phyloP scores from a whole-genome alignment of 805 yeast genomes.

The Teunomyces cretensis region DNA sequence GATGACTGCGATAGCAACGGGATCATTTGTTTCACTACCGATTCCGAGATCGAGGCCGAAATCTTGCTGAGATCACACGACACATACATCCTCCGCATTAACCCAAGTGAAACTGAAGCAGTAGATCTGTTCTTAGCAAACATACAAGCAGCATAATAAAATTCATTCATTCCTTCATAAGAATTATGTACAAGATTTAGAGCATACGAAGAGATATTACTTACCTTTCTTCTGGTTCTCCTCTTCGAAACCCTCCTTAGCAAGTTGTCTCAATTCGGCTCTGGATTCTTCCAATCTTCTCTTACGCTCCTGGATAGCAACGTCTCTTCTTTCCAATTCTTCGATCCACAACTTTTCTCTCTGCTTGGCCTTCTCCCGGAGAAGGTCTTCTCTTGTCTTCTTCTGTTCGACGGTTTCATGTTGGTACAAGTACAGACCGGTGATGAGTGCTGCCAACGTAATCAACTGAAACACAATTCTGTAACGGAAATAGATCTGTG shows the following conservation, averaged over 20 bases:
- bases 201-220: background rate
- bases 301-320: conserved; percentile 64
- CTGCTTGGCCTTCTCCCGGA: conserved; percentile 75
- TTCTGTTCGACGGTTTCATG: conserved; percentile 43
- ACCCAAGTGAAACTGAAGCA: background rate
- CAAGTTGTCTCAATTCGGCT: conserved; percentile 35
- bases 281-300: conserved; percentile 65
- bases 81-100: background rate
- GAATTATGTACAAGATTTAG: background rate
- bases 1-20: background rate
- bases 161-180: background rate
- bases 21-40: background rate
- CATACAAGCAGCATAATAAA: background rate
- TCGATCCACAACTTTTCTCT: conserved; percentile 89
- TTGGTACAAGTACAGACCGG: conserved; percentile 74
- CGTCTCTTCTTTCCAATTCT: conserved; percentile 85
- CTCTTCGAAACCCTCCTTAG: conserved; percentile 35
- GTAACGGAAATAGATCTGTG: conserved; percentile 86
- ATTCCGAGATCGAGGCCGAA: background rate
- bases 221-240: background rate
- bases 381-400: conserved; percentile 59
- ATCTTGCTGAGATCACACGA: background rate
- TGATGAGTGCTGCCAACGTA: conserved; percentile 77
- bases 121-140: background rate
- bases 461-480: conserved; percentile 85